phyloP scores from a whole-genome alignment of 148 eudicot species.

The Polygonum aviculare region DNA sequence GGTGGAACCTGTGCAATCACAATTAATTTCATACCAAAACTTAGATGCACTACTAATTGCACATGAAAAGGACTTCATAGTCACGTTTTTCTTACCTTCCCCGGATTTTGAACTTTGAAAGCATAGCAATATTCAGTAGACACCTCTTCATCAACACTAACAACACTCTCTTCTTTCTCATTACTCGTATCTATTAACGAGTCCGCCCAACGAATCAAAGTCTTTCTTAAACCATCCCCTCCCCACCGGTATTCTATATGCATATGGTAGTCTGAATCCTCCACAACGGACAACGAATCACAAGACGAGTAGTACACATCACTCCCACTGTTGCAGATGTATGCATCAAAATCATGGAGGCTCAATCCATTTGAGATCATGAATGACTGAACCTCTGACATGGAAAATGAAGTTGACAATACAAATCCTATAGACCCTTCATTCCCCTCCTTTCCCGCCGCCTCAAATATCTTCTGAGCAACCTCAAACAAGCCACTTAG shows the following conservation, averaged over 20 bases:
- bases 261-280: constrained; percentile 81
- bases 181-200: constrained; percentile 45
- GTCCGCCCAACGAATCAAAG: constrained; percentile 78
- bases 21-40: background rate
- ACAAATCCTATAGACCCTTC: constrained; percentile 82
- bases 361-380: constrained; percentile 52
- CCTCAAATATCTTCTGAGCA: constrained; percentile 47
- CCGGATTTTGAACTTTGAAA: constrained; percentile 62
- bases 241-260: constrained; percentile 96
- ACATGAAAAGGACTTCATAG: background rate
- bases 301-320: constrained; percentile 75
- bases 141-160: constrained; percentile 62
- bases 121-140: constrained; percentile 73
- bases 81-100: constrained; percentile 32
- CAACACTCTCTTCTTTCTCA: constrained; percentile 48
- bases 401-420: constrained; percentile 71
- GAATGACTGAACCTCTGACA: constrained; percentile 58
- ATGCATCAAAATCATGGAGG: constrained; percentile 84
- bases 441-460: constrained; percentile 44
- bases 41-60: background rate
- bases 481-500: constrained; percentile 45
- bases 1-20: constrained; percentile 67
- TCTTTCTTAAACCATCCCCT: constrained; percentile 88
- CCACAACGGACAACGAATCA: constrained; percentile 38
- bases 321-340: constrained; percentile 88